These are phyloP conservation scores for Nicotiana sylvestris DNA, from an alignment of 257 asterid genomes.

Conservation along the genomic window DNA sequence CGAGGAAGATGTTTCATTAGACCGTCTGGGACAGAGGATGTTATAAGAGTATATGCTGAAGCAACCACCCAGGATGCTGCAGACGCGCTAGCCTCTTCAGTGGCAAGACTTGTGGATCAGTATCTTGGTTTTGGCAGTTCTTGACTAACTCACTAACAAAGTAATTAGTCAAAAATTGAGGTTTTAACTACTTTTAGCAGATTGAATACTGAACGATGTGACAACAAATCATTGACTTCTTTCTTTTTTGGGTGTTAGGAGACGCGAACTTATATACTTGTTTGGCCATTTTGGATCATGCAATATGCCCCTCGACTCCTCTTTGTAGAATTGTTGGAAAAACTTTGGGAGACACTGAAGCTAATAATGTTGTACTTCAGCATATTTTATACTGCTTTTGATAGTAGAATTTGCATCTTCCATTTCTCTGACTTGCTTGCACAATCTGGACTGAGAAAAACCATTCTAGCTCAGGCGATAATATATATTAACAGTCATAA, in stretches of 20 bases:
- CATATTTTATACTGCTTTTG: background rate
- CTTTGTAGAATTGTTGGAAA: background rate
- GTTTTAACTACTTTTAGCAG: background rate
- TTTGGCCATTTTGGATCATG: background rate
- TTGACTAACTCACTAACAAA: slow-evolving; percentile 9
- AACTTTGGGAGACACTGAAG: background rate
- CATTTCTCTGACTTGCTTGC: background rate
- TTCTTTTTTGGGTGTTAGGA: background rate
- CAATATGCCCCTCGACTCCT: background rate
- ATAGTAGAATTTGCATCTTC: background rate
- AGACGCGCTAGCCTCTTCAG: slow-evolving; percentile 64
- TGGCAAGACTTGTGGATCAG: slow-evolving; percentile 56
- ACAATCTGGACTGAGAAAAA: too few species aligned
- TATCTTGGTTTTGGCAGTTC: slow-evolving; percentile 43
- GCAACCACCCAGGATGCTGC: slow-evolving; percentile 76
- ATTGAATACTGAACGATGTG: background rate
- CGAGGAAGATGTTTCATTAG: slow-evolving; percentile 82
- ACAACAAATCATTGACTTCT: background rate
- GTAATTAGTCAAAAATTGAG: background rate
- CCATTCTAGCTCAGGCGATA: too few species aligned
- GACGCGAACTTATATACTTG: background rate
- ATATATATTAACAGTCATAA: too few species aligned
- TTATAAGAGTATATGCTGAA: slow-evolving; percentile 88
- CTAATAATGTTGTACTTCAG: background rate
- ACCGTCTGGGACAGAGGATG: slow-evolving; percentile 96